These are phyloP conservation scores for grape (Vitis vinifera) DNA, from an alignment of 164 flowering plant genomes.

Conservation along the genomic window ASM3070453v1 NC_081811.1:3843001-3843500, in stretches of 20 bases:
- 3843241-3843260: conserved; percentile 46
- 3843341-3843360: conserved; percentile 64
- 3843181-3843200: conserved; percentile 60
- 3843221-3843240: conserved; percentile 48
- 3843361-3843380: conserved; percentile 61
- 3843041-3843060: too few relatives aligned
- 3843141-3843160: too few relatives aligned
- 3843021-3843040: too few relatives aligned
- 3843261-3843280: conserved; percentile 63
- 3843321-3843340: conserved; percentile 64
- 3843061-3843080: too few relatives aligned
- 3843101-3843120: too few relatives aligned
- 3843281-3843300: conserved; percentile 50
- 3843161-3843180: conserved; percentile 3
- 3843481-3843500: neutral
- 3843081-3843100: too few relatives aligned
- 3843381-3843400: conserved; percentile 62
- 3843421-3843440: conserved; percentile 66
- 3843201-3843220: conserved; percentile 53
- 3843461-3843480: conserved; percentile 1
- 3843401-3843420: conserved; percentile 50
- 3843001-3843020: too few relatives aligned
- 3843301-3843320: conserved; percentile 77
- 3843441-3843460: conserved; percentile 53
- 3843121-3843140: too few relatives aligned